Evolutionary conservation across 306 rosid genomes (phyloP).

Genomic region (Nissolia schottii): DNA sequence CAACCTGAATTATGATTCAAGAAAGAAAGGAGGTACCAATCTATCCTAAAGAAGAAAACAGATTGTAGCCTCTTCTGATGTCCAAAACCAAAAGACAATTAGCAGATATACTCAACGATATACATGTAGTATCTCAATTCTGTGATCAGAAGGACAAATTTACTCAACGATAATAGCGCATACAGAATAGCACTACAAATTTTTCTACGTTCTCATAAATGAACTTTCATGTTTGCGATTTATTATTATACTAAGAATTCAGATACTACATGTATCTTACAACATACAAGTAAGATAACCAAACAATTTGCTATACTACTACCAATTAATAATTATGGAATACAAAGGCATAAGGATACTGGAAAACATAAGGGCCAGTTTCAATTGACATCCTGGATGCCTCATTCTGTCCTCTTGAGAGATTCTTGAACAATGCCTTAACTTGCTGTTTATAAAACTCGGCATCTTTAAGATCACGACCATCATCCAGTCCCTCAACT

Average conservation of each 20-base stretch:
- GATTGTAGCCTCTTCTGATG: background rate
- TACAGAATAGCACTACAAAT: too few species aligned
- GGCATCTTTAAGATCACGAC: slow-evolving; percentile 69
- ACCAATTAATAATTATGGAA: background rate
- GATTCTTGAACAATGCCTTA: slow-evolving; percentile 87
- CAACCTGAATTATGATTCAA: background rate
- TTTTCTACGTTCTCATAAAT: too few species aligned
- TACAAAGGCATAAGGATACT: slow-evolving; percentile 60
- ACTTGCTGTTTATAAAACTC: slow-evolving; percentile 91
- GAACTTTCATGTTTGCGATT: too few species aligned
- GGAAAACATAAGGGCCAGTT: slow-evolving; percentile 85
- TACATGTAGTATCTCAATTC: background rate
- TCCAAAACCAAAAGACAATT: background rate
- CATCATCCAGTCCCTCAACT: slow-evolving; percentile 92
- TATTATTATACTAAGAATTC: background rate
- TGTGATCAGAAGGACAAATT: too few species aligned
- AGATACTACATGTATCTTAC: background rate
- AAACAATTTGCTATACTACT: background rate
- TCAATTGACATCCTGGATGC: slow-evolving; percentile 96
- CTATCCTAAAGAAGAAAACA: slow-evolving; percentile 1
- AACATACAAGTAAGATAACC: background rate
- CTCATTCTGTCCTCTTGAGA: slow-evolving; percentile 82
- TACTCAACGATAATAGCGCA: too few species aligned
- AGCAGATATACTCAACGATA: background rate
- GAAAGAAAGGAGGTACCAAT: too few species aligned